These are phyloP conservation scores for Populus simonii DNA, from an alignment of 345 rosid species.

Conservation along the genomic window DNA sequence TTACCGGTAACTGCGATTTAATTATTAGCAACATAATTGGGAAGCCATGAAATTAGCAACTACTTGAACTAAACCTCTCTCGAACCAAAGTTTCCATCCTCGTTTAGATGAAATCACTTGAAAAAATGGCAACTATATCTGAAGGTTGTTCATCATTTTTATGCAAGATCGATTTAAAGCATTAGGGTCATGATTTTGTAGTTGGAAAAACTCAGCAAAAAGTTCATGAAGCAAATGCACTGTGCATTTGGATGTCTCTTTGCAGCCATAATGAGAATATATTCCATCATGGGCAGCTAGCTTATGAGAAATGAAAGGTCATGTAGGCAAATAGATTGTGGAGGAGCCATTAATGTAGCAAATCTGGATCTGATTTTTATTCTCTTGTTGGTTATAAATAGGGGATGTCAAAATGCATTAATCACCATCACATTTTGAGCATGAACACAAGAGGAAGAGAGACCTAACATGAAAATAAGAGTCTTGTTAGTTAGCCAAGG, in stretches of 20 bases:
- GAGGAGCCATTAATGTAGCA: not conserved
- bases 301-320: not conserved
- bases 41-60: not conserved
- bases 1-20: not conserved
- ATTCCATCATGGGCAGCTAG: slow-evolving; percentile 4
- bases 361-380: not conserved
- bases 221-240: not conserved
- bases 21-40: not conserved
- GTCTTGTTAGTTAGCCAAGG: slow-evolving; percentile 23
- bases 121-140: not conserved
- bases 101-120: not conserved
- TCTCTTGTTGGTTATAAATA: slow-evolving; percentile 12
- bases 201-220: not conserved
- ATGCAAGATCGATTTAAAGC: not conserved
- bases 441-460: slow-evolving; percentile 9
- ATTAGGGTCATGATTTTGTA: not conserved
- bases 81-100: too few species aligned
- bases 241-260: not conserved
- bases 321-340: not conserved
- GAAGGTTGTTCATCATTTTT: not conserved
- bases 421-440: not conserved
- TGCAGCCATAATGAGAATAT: slow-evolving; percentile 2
- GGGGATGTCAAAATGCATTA: not conserved
- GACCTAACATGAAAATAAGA: slow-evolving; percentile 15
- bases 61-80: not conserved